Percentiles rank a stretch among this genome's conserved stretches.
These are phyloP conservation scores for Ogataea minuta DNA, from an alignment of 805 yeast species.

Conservation along the genomic window DNA sequence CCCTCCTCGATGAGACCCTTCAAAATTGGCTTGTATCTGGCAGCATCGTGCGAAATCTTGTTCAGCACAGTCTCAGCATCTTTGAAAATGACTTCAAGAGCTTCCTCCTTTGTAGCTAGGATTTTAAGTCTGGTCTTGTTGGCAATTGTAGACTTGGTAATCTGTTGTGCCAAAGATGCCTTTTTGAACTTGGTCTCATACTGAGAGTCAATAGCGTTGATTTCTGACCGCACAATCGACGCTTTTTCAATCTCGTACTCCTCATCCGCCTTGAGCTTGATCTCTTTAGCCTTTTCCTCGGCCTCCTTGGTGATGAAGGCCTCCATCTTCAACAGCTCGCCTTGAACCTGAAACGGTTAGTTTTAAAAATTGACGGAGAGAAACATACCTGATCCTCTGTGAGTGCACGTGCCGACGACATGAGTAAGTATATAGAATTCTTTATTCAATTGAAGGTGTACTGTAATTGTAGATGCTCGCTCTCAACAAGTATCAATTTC, in stretches of 20 bases:
- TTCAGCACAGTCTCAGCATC: conserved; percentile 64
- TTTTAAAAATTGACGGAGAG: not conserved
- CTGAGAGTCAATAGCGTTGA: conserved; percentile 77
- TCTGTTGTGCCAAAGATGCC: conserved; percentile 90
- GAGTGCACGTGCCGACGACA: conserved; percentile 38
- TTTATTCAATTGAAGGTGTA: conserved; percentile 4
- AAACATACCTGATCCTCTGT: conserved; percentile 51
- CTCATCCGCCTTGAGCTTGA: conserved; percentile 93
- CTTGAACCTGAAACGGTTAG: conserved; percentile 62
- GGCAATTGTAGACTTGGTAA: conserved; percentile 90
- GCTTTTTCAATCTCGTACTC: conserved; percentile 98
- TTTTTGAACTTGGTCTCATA: conserved; percentile 86
- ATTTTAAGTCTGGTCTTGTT: conserved; percentile 94
- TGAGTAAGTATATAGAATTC: conserved; percentile 5
- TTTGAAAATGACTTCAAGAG: conserved; percentile 70
- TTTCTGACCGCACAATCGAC: conserved; percentile 88
- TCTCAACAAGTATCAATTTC: conserved; percentile 11
- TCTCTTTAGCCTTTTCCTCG: conserved; percentile 96
- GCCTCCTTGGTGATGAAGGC: conserved; percentile 99
- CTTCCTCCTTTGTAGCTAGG: conserved; percentile 79
- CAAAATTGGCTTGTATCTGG: conserved; percentile 65
- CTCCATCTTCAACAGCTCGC: conserved; percentile 96
- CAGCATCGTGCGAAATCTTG: conserved; percentile 51
- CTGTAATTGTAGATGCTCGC: conserved; percentile 4
- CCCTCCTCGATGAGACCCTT: conserved; percentile 79